A percentile compares a stretch with the other conserved stretches of the same genome.
Evolutionary conservation across 2,329 filamentous ascomycete genomes (phyloP).

Genomic region (Stagonosporopsis chrysanthemi): DNA sequence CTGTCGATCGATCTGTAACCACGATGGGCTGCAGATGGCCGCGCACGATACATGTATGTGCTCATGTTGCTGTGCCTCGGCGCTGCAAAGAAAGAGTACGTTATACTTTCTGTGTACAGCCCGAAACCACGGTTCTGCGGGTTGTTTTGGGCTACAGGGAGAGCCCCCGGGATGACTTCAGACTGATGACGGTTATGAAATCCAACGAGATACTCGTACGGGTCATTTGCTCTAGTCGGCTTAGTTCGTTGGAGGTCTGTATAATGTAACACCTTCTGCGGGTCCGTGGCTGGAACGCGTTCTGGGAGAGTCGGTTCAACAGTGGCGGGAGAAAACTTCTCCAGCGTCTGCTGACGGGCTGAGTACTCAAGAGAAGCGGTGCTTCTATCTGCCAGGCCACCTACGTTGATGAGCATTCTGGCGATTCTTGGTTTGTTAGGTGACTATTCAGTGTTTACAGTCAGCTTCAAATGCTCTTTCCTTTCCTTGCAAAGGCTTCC

Average conservation of each 20-base stretch:
- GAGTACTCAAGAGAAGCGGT: not conserved
- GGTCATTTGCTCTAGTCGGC: slow-evolving; percentile 48
- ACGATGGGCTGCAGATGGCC: slow-evolving; percentile 54
- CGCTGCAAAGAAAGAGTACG: slow-evolving; percentile 54
- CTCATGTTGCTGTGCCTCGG: slow-evolving; percentile 53
- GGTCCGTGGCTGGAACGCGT: slow-evolving; percentile 47
- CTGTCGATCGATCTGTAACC: slow-evolving; percentile 37
- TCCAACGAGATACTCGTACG: slow-evolving; percentile 50
- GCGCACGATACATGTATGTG: slow-evolving; percentile 55
- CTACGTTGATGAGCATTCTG: not conserved
- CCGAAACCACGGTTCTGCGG: slow-evolving; percentile 40
- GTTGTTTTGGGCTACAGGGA: slow-evolving; percentile 42
- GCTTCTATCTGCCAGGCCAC: not conserved
- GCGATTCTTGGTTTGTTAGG: not conserved
- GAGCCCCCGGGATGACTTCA: slow-evolving; percentile 54
- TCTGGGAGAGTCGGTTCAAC: slow-evolving; percentile 17
- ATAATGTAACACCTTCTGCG: slow-evolving; percentile 49
- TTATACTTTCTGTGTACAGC: slow-evolving; percentile 57
- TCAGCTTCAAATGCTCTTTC: too few relatives aligned
- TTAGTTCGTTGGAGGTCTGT: slow-evolving; percentile 50
- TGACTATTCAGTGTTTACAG: not conserved
- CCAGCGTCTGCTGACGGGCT: not conserved
- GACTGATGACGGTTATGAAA: slow-evolving; percentile 51
- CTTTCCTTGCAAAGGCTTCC: too few relatives aligned
- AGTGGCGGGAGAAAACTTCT: not conserved